Conservation (phyloP, 306 rosid genomes). For the Canavalia gladiata region DNA sequence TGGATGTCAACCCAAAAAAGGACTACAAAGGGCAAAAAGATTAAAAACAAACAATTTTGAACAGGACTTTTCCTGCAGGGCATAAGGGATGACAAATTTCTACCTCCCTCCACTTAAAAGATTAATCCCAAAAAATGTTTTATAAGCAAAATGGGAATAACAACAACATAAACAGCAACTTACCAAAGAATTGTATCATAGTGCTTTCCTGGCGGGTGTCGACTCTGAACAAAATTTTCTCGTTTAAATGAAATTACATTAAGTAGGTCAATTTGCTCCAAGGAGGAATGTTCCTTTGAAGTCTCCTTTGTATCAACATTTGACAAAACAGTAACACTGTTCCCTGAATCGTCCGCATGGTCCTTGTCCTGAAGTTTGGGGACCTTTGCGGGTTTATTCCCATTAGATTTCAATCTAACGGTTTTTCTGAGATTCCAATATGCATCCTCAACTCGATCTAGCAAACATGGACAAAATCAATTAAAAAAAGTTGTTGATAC, state of each 20-base stretch:
- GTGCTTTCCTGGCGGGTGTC: slow-evolving; percentile 57
- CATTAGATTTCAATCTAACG: slow-evolving; percentile 53
- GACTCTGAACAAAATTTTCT: slow-evolving; percentile 74
- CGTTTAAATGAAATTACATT: slow-evolving; percentile 70
- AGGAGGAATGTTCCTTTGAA: slow-evolving; percentile 51
- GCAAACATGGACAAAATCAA: slow-evolving; percentile 42
- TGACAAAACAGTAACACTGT: slow-evolving; percentile 41
- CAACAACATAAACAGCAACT: slow-evolving; percentile 43
- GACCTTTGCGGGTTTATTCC: slow-evolving; percentile 52
- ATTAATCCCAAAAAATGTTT: neutral
- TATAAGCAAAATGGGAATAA: neutral
- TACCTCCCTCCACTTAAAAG: neutral
- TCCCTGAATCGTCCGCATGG: slow-evolving; percentile 51
- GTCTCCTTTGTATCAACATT: slow-evolving; percentile 48
- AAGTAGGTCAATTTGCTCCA: slow-evolving; percentile 54
- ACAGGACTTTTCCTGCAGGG: slow-evolving; percentile 1
- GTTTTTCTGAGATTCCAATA: slow-evolving; percentile 73
- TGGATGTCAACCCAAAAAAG: slow-evolving; percentile 11
- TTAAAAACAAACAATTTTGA: slow-evolving; percentile 4
- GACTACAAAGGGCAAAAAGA: neutral
- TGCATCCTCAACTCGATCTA: slow-evolving; percentile 82
- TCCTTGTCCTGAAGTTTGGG: slow-evolving; percentile 52
- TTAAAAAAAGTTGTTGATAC: slow-evolving; percentile 14
- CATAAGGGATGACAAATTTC: slow-evolving; percentile 10
- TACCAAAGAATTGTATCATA: slow-evolving; percentile 91